A percentile compares a stretch with the other conserved stretches of the same genome.
phyloP scores from a whole-genome alignment of 768 basidiomycete genomes.

The Cystoderma amianthinum region DNA sequence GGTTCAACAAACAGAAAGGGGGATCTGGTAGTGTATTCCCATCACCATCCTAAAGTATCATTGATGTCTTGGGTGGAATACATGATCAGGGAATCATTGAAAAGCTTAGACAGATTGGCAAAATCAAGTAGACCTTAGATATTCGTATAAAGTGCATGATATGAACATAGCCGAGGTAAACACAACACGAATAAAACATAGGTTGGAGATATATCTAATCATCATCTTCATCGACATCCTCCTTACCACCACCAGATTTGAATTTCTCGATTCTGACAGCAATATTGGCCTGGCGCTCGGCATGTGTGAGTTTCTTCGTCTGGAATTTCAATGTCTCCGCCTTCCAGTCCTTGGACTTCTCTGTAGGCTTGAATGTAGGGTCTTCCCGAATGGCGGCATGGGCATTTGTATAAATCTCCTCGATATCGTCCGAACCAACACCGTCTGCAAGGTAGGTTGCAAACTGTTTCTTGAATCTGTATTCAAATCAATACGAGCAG shows the following conservation, averaged over 20 bases:
- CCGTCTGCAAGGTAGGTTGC: slow-evolving; percentile 92
- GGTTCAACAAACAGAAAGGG: slow-evolving; percentile 32
- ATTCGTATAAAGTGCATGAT: too few relatives aligned
- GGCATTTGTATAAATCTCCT: slow-evolving; percentile 90
- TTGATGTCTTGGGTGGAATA: slow-evolving; percentile 51
- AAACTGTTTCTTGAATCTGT: slow-evolving; percentile 96
- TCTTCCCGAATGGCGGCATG: slow-evolving; percentile 96
- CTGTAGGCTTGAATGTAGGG: slow-evolving; percentile 82
- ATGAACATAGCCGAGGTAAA: slow-evolving; percentile 1
- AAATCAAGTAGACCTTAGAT: too few relatives aligned
- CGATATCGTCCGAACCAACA: slow-evolving; percentile 92
- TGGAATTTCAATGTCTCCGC: slow-evolving; percentile 73
- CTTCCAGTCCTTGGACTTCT: slow-evolving; percentile 91
- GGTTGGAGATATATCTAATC: slow-evolving; percentile 43
- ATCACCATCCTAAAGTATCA: slow-evolving; percentile 16
- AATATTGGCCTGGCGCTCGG: slow-evolving; percentile 74
- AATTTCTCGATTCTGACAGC: slow-evolving; percentile 87
- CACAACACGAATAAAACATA: neutral
- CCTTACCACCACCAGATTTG: slow-evolving; percentile 54
- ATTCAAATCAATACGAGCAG: slow-evolving; percentile 6
- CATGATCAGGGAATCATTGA: slow-evolving; percentile 32
- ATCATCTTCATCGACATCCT: slow-evolving; percentile 53
- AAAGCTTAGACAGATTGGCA: too few relatives aligned
- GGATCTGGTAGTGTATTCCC: slow-evolving; percentile 33
- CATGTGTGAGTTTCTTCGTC: slow-evolving; percentile 60